Conservation (phyloP, 2,329 filamentous ascomycete species). For the Cladobotryum mycophilum region DNA sequence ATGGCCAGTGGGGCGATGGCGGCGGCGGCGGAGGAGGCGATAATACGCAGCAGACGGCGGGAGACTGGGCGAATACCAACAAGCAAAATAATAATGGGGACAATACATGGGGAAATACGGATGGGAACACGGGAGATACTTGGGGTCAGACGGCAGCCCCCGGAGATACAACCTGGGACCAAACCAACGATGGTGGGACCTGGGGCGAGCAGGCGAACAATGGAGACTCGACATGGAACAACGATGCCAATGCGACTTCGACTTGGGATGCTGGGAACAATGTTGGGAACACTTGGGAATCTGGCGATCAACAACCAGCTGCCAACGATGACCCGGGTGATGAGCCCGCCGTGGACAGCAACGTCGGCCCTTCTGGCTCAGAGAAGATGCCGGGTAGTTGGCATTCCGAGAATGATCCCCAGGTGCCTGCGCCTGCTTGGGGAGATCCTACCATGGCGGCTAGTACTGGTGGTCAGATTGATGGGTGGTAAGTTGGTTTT, state of each 20-base stretch:
- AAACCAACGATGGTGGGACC: slow-evolving; percentile 1
- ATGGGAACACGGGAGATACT: slow-evolving; percentile 3
- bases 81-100: background rate
- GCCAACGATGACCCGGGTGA: background rate
- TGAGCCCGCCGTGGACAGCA: slow-evolving; percentile 2
- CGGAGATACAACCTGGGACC: background rate
- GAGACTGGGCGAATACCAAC: background rate
- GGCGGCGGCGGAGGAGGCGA: background rate
- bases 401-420: slow-evolving; percentile 9
- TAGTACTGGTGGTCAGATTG: slow-evolving; percentile 23
- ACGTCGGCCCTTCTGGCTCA: slow-evolving; percentile 1
- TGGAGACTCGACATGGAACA: background rate
- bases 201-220: slow-evolving; percentile 2
- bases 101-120: background rate
- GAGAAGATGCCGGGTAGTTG: slow-evolving; percentile 22
- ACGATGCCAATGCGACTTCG: too few relatives aligned
- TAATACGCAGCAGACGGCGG: slow-evolving; percentile 1
- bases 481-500: slow-evolving; percentile 13
- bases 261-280: too few relatives aligned
- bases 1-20: background rate
- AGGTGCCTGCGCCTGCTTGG: slow-evolving; percentile 19
- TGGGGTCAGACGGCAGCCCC: background rate
- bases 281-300: too few relatives aligned
- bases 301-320: background rate
- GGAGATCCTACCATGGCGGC: slow-evolving; percentile 25